phyloP scores from a whole-genome alignment of 768 basidiomycete species.

The Tulasnella sp. region DNA sequence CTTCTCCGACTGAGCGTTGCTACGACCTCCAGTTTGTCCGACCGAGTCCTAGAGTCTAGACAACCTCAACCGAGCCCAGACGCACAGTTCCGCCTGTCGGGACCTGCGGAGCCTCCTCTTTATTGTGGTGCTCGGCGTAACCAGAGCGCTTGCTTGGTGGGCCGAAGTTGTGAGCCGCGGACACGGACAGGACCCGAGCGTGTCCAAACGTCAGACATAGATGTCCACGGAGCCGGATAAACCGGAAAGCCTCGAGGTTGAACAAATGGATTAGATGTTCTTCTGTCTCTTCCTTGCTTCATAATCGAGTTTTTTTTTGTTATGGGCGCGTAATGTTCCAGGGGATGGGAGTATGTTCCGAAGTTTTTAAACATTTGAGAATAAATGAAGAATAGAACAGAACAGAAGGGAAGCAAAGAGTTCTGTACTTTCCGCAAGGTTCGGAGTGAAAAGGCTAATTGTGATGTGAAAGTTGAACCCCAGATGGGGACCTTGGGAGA shows the following conservation, averaged over 20 bases:
- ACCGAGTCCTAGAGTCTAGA: not conserved
- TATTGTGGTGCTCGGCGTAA: conserved; percentile 8
- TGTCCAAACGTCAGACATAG: not conserved
- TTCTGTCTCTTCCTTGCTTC: not conserved
- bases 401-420: not conserved
- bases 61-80: not conserved
- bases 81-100: not conserved
- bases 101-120: conserved; percentile 7
- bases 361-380: not conserved
- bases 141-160: not conserved
- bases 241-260: conserved; percentile 1
- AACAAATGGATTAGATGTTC: not conserved
- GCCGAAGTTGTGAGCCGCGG: not conserved
- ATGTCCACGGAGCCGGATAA: not conserved
- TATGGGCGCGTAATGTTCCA: not conserved
- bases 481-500: not conserved
- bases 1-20: not conserved
- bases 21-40: not conserved
- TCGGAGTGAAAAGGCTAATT: not conserved
- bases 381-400: not conserved
- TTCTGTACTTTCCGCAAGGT: not conserved
- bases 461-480: conserved; percentile 10
- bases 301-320: not conserved
- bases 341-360: not conserved
- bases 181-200: conserved; percentile 4